Evolutionary conservation across 129 eudicot genomes (phyloP), one percentile per base, ranked within the genome.

Genomic region (Tagetes patula): DNA sequence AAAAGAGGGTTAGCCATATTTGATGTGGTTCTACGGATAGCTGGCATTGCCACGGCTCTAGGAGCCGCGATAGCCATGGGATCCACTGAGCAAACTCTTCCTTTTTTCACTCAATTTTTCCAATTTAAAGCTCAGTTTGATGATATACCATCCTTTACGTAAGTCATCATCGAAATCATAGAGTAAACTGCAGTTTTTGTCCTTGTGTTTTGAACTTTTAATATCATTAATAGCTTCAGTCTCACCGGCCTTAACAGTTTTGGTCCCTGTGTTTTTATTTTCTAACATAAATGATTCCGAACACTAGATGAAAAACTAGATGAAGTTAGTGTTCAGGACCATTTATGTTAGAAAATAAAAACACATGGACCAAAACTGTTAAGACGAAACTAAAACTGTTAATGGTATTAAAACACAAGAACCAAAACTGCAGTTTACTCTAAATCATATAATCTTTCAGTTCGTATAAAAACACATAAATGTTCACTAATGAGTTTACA

Each of bases 61-160:
- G 87, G 85, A 20, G 91, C 96, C 2, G 75, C 93, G 27, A 79
- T 85, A 45, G 71, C 86, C 58, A 92, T 92, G 97, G 98, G 81
- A 1, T 81, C 96, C 6, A 74, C 96, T 2, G 91, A 92, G 14
- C 86, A 92, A 47, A 89, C 96, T 10, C 89, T 92, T n/a, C 96
- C 98, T 2, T 92, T 92, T 65, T 92, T 92, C 95, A 92, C 96
- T 56, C 96, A 89, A 70, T 92, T 89, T 83, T 85, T 92, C 58
- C 98, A 87, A 79, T 92, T 92, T 64, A 75, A 80, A 78, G 98
- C 96, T 36, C 66, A 81, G 27, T 92, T 82, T 7, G 87, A 89
- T 14, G 95, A 92, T 84, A 78, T 92, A 5, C 85, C 96, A 0
- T 69, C 95, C 76, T 92, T 92, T 81, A 64, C 87, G 96, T 89